Percentiles rank a stretch among this genome's conserved stretches.
Conservation (phyloP, 345 rosid genomes). For the Draba incana region DNA sequence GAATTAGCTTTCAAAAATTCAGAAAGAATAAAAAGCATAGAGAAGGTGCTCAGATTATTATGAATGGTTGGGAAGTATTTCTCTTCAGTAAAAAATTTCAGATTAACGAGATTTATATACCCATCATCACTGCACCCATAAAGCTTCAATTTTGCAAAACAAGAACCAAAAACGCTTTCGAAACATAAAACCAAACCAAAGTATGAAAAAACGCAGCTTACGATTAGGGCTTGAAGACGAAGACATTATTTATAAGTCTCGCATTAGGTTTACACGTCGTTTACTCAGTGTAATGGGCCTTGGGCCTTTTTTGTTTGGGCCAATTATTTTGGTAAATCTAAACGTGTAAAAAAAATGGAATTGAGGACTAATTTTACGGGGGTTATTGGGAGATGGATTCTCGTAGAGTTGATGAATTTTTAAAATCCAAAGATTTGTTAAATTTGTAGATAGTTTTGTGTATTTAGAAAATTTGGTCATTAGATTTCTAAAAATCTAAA, state of each 20-base stretch:
- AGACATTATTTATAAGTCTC: conserved; percentile 26
- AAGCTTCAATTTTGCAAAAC: not conserved
- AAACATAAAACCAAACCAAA: not conserved
- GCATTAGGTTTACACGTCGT: conserved; percentile 8
- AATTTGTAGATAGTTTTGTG: too few relatives aligned
- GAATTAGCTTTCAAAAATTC: not conserved
- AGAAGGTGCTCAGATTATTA: conserved; percentile 36
- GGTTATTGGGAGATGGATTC: too few relatives aligned
- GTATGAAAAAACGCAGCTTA: conserved; percentile 12
- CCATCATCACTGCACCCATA: conserved; percentile 45
- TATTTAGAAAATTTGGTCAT: too few relatives aligned
- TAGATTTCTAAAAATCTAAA: too few relatives aligned
- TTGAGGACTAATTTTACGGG: not conserved
- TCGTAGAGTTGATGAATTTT: too few relatives aligned
- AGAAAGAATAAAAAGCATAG: not conserved
- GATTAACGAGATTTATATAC: conserved; percentile 46
- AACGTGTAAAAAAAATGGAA: not conserved
- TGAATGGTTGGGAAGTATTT: conserved; percentile 44
- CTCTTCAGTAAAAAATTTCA: conserved; percentile 34
- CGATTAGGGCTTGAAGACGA: not conserved
- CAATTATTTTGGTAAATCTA: not conserved
- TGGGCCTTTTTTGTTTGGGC: conserved; percentile 15
- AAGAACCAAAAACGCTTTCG: not conserved
- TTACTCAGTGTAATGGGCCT: conserved; percentile 5
- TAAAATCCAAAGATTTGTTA: too few relatives aligned